These are phyloP conservation scores for Candolleomyces eurysporus DNA, from an alignment of 768 basidiomycete species.

Conservation along the genomic window DNA sequence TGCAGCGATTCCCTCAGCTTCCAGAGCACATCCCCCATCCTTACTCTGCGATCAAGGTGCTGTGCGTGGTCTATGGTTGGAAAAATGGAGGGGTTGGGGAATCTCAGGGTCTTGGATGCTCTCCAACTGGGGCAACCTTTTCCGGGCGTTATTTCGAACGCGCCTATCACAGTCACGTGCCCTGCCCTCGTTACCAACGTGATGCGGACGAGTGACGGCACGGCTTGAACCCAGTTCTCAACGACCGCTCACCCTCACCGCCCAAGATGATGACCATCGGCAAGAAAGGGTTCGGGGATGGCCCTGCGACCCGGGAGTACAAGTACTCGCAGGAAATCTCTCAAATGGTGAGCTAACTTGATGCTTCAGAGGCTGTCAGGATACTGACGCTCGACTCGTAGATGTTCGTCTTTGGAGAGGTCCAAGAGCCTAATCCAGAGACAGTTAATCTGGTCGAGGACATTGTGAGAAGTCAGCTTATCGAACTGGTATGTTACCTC, in stretches of 20 bases:
- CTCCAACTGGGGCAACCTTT: not conserved
- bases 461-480: slow-evolving; percentile 85
- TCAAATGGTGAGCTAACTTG: slow-evolving; percentile 67
- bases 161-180: not conserved
- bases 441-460: slow-evolving; percentile 96
- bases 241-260: not conserved
- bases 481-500: slow-evolving; percentile 67
- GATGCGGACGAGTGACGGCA: not conserved
- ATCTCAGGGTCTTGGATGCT: not conserved
- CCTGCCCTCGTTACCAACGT: not conserved
- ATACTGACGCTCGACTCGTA: slow-evolving; percentile 23
- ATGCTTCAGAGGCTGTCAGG: not conserved
- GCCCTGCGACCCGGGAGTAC: slow-evolving; percentile 53
- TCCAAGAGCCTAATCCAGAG: slow-evolving; percentile 83
- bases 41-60: not conserved
- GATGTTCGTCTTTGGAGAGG: slow-evolving; percentile 98
- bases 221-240: too few relatives aligned
- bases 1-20: slow-evolving; percentile 48
- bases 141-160: not conserved
- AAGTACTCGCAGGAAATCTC: slow-evolving; percentile 91
- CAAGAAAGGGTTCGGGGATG: slow-evolving; percentile 7
- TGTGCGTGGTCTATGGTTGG: slow-evolving; percentile 1
- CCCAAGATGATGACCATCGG: slow-evolving; percentile 12
- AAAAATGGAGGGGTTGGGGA: not conserved
- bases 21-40: slow-evolving; percentile 18